Percentiles rank a stretch among this genome's conserved stretches.
Conservation (phyloP, 179 eudicot species). For the Corrigiola litoralis region DNA sequence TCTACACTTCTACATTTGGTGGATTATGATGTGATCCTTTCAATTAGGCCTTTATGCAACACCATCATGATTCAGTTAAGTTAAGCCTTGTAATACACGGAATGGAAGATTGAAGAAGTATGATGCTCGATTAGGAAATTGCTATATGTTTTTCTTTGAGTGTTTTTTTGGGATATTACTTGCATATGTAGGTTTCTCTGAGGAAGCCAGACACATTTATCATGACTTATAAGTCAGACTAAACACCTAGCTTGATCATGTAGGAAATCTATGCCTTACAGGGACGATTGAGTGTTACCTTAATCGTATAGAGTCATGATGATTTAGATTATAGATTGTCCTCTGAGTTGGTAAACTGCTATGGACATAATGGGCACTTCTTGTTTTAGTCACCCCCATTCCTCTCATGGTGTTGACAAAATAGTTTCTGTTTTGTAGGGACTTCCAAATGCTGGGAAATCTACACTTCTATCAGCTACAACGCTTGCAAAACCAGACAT, state of each 20-base stretch:
- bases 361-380: not conserved
- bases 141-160: too few relatives aligned
- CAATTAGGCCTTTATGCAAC: not conserved
- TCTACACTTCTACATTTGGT: not conserved
- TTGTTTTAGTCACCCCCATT: not conserved
- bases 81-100: too few relatives aligned
- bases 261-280: too few relatives aligned
- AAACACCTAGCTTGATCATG: too few relatives aligned
- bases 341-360: not conserved
- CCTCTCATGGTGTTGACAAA: not conserved
- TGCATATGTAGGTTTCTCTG: too few relatives aligned
- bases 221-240: too few relatives aligned
- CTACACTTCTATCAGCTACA: constrained; percentile 41
- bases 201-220: too few relatives aligned
- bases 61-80: not conserved
- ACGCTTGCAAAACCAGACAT: constrained; percentile 48
- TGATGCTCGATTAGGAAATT: too few relatives aligned
- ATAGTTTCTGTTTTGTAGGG: constrained; percentile 27
- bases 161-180: too few relatives aligned
- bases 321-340: not conserved
- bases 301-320: too few relatives aligned
- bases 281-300: too few relatives aligned
- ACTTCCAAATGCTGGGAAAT: constrained; percentile 55
- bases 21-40: not conserved
- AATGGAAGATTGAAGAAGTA: too few relatives aligned